These are phyloP conservation scores for Malus hybrid DNA, from an alignment of 331 rosid genomes.

Conservation along the genomic window DNA sequence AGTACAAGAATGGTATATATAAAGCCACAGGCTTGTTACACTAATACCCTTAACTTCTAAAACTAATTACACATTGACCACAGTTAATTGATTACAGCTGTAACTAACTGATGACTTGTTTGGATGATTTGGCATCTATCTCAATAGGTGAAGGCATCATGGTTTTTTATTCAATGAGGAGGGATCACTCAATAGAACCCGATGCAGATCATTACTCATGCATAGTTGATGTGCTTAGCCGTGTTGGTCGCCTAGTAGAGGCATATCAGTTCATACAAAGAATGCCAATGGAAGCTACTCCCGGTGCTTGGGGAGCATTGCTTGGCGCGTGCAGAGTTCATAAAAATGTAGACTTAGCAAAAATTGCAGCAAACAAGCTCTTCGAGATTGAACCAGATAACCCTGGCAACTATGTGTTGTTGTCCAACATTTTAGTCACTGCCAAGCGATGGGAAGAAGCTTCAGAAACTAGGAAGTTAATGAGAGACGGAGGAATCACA, in stretches of 20 bases:
- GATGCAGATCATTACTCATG: slow-evolving; percentile 44
- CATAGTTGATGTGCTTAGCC: slow-evolving; percentile 50
- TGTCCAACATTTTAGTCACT: slow-evolving; percentile 37
- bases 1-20: too few species aligned
- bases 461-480: slow-evolving; percentile 37
- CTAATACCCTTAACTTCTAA: too few species aligned
- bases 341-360: slow-evolving; percentile 36
- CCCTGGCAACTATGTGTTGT: slow-evolving; percentile 35
- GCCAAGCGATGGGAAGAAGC: slow-evolving; percentile 54
- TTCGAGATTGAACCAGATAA: slow-evolving; percentile 49
- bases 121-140: too few species aligned
- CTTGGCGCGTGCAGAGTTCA: slow-evolving; percentile 58
- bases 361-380: slow-evolving; percentile 34
- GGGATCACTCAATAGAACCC: slow-evolving; percentile 37
- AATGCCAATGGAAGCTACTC: slow-evolving; percentile 56
- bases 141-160: too few species aligned
- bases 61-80: too few species aligned
- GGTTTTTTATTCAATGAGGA: slow-evolving; percentile 29
- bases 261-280: slow-evolving; percentile 35
- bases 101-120: too few species aligned
- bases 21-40: too few species aligned
- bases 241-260: slow-evolving; percentile 42
- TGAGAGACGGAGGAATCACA: slow-evolving; percentile 40
- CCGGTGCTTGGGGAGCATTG: slow-evolving; percentile 59
- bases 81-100: too few species aligned